Evolutionary conservation across 2,329 filamentous ascomycete species (phyloP).

Genomic region (Amylocarpus encephaloides): DNA sequence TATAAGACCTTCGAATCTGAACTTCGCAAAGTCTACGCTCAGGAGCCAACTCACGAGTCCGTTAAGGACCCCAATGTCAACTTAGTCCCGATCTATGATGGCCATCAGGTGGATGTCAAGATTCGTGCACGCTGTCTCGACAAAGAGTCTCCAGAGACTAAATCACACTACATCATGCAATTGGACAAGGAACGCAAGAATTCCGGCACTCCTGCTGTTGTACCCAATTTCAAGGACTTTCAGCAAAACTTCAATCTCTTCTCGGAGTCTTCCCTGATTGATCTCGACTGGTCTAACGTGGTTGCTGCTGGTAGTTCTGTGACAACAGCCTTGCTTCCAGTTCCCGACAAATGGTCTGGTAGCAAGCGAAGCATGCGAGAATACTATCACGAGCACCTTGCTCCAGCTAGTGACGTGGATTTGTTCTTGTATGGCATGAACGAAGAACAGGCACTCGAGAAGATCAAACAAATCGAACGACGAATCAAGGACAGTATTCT

Average conservation of each 20-base stretch:
- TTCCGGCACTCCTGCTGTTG: conserved; percentile 60
- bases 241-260: conserved; percentile 76
- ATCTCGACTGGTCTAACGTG: conserved; percentile 77
- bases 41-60: conserved; percentile 53
- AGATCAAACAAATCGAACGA: conserved; percentile 76
- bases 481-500: conserved; percentile 71
- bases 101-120: conserved; percentile 49
- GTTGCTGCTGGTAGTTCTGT: conserved; percentile 77
- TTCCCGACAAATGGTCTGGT: conserved; percentile 53
- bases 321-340: conserved; percentile 69
- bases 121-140: conserved; percentile 55
- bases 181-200: conserved; percentile 56
- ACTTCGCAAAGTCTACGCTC: conserved; percentile 62
- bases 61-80: conserved; percentile 55
- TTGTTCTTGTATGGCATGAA: conserved; percentile 76
- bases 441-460: conserved; percentile 71
- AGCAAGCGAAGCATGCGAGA: conserved; percentile 59
- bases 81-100: conserved; percentile 58
- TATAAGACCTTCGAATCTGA: conserved; percentile 63
- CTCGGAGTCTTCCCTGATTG: conserved; percentile 68
- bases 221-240: conserved; percentile 62
- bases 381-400: conserved; percentile 77
- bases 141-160: conserved; percentile 52
- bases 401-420: conserved; percentile 80
- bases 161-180: conserved; percentile 63